Evolutionary conservation across 2,329 filamentous ascomycete genomes (phyloP), one percentile per base, ranked within the genome.

Genomic region (Alternaria alternata): DNA sequence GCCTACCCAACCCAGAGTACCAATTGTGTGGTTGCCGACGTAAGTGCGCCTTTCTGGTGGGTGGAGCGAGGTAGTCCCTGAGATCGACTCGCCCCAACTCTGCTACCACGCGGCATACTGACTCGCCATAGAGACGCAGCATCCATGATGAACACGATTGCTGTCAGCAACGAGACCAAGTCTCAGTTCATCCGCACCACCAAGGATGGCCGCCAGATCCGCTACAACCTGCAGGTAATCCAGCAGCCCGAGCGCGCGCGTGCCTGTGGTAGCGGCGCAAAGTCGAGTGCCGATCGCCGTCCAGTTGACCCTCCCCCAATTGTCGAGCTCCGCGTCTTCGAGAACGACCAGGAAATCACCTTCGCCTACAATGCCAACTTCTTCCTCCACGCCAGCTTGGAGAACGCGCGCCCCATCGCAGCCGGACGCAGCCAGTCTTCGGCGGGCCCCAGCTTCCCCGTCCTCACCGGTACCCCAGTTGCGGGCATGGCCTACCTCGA

Each of bases 401-500:
- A 97, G 75, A 89, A 92, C 70, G 91, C 93, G 28, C 91, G 94
- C 38, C 87, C 89, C 30, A 91, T 97, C 61, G 93, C 93, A 18
- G 90, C 93, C 60, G 91, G 91, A 51, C 91, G 93, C 67, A 88
- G 87, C 88, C 12, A 85, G 85, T 55, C 77, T 7, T 30, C 88
- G n/a, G 87, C 90, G 11, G 87, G 46, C 5, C 57, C 88, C 51
- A 89, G 88, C 59, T 89, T 90, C 43, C 91, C 95, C 0, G 94
- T 98, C 24, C 83, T 99, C 68, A 98, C 94, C 0, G 95, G 95
- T 66, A 94, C 96, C 70, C 93, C 94, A 0, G 94, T 97, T 14
- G 95, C 94, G 18, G 95, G 94, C 59, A 96, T 97, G 86, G 94
- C 94, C 24, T 97, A 98, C 75, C 86, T 99, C 51, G 94, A 98